Evolutionary conservation across 495 filamentous ascomycete genomes (phyloP).

Genomic region (Schizothecium vesticola): DNA sequence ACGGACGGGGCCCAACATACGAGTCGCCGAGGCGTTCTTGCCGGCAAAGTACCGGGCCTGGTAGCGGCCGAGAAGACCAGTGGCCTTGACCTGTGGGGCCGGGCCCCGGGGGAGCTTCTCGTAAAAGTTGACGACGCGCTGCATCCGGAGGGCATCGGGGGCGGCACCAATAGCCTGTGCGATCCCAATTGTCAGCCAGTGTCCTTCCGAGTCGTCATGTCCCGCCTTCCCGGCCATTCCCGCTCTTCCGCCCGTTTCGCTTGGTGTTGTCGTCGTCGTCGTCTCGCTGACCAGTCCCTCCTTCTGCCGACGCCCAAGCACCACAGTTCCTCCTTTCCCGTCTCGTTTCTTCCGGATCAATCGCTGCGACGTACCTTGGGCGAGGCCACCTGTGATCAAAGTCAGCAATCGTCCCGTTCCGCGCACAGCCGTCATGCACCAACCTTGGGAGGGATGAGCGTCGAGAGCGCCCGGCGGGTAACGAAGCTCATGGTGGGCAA

Average conservation of each 20-base stretch:
- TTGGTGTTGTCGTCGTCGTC: neutral
- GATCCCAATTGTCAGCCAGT: slow-evolving; percentile 28
- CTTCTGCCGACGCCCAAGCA: neutral
- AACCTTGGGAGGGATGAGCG: slow-evolving; percentile 98
- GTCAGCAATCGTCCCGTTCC: slow-evolving; percentile 25
- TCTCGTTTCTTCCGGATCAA: slow-evolving; percentile 1
- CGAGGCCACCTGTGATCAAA: slow-evolving; percentile 59
- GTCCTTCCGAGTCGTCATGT: neutral
- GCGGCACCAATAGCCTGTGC: slow-evolving; percentile 80
- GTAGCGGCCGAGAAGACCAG: slow-evolving; percentile 79
- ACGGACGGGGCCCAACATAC: slow-evolving; percentile 53
- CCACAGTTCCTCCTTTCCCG: neutral
- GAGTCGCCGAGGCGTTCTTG: slow-evolving; percentile 77
- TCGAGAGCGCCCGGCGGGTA: slow-evolving; percentile 83
- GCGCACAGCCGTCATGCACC: slow-evolving; percentile 14
- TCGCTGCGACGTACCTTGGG: slow-evolving; percentile 68
- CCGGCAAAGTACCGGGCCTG: slow-evolving; percentile 83
- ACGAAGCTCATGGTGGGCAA: slow-evolving; percentile 82
- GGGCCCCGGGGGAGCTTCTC: slow-evolving; percentile 88
- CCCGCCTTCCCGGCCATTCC: neutral
- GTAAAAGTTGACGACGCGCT: slow-evolving; percentile 96
- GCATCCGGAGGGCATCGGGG: slow-evolving; percentile 92
- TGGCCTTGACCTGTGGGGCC: slow-evolving; percentile 72
- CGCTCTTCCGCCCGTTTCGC: neutral
- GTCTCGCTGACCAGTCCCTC: neutral